Evolutionary conservation across 169 alveolate species (phyloP), one percentile per base, ranked within the genome.

Genomic region (Cryptosporidium muris): DNA sequence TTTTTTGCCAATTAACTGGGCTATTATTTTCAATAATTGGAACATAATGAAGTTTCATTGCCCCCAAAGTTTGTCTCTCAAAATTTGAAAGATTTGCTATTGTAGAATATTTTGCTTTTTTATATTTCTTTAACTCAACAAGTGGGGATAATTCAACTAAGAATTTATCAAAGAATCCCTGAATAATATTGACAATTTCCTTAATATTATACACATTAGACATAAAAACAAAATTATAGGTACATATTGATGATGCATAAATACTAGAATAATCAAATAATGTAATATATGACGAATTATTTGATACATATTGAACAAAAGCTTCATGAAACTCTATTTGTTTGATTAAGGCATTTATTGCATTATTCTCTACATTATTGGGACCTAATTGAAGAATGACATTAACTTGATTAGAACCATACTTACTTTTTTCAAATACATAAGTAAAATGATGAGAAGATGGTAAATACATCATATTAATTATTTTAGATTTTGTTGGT

Each of bases 111-210:
- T 52, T 54, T 16, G 62, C 82, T 8, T 38, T 67, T 25, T 67
- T 67, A 49, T 52, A 67, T 48, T 36, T 65, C 3, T 67, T 58
- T 40, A 52, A 36, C 38, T 64, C 51, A 12, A 67, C 49, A 4
- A 67, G 25, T 42, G 82, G 65, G 25, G 82, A 52, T 16, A 67
- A 64, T 6, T 52, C 36, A n/a, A 51, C 34, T 36, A 67, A 51
- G 65, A 52, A 67, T 54, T 67, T 67, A 25, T 67, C 36, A 43
- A 52, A 67, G 65, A 67, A 67, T 38, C 54, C 66, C 9, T 52
- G 54, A n/a, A 65, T 65, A 8, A 67, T 25, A 40, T 65, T 67
- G 7, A 65, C 54, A 4, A 67, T 12, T 47, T 51, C 58, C 1
- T 52, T 54, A n/a, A 67, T 45, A 8, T 63, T 67, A 45, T 67